phyloP scores from a whole-genome alignment of 139 green algal genomes.

The Dunaliella primolecta region DNA sequence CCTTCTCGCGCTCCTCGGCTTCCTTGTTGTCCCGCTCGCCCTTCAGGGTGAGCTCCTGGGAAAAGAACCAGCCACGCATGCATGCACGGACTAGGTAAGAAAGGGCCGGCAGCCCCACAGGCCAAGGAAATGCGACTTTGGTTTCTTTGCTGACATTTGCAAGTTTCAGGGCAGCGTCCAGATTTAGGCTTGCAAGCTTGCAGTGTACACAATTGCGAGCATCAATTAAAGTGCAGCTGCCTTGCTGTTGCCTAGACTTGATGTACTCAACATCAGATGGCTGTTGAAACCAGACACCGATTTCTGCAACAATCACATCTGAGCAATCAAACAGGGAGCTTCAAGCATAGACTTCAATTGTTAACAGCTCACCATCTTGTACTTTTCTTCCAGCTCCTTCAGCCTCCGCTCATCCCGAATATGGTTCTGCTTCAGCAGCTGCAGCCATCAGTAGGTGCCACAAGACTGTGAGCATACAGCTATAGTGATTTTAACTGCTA shows the following conservation, averaged over 20 bases:
- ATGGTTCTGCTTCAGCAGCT: conserved; percentile 12
- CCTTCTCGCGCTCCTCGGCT: conserved; percentile 20
- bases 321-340: no score
- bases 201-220: no score
- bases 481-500: not conserved
- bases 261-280: no score
- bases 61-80: not conserved
- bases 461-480: conserved; percentile 1
- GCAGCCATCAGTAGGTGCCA: not conserved
- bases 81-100: not conserved
- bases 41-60: not conserved
- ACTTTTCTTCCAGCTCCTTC: conserved; percentile 22
- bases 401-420: conserved; percentile 6
- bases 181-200: no score
- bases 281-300: no score
- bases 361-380: not conserved
- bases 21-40: conserved; percentile 24
- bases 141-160: not conserved
- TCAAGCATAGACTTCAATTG: not conserved
- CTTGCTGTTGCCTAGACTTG: no score
- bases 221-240: no score
- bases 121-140: not conserved
- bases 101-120: not conserved
- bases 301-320: no score
- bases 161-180: not conserved